These are phyloP conservation scores for Styphnolobium japonicum DNA, from an alignment of 306 rosid genomes.

Conservation along the genomic window DNA sequence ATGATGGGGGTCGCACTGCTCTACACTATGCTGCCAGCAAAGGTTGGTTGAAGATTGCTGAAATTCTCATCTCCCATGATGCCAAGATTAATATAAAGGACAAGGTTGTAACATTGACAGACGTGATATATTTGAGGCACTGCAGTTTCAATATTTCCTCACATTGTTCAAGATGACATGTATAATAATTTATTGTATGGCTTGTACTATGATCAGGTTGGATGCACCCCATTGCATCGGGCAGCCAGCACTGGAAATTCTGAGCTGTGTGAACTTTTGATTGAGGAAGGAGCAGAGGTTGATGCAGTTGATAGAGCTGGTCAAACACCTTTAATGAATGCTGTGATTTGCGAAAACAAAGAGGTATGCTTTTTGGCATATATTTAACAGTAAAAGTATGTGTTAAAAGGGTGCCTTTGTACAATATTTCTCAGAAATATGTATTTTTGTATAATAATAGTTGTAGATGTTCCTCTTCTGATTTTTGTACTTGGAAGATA, in stretches of 20 bases:
- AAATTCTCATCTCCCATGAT: constrained; percentile 62
- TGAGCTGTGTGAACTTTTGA: constrained; percentile 74
- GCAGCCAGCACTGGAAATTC: constrained; percentile 90
- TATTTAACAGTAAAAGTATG: neutral
- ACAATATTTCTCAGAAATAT: neutral
- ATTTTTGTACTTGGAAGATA: neutral
- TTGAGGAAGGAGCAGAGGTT: constrained; percentile 97
- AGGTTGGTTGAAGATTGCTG: constrained; percentile 80
- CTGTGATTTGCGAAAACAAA: constrained; percentile 73
- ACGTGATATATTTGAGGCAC: constrained; percentile 3
- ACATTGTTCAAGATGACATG: constrained; percentile 6
- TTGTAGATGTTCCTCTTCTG: neutral
- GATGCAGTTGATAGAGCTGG: constrained; percentile 76
- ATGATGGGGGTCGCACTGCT: constrained; percentile 78
- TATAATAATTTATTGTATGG: neutral
- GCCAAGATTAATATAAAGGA: constrained; percentile 76
- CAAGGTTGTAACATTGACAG: constrained; percentile 55
- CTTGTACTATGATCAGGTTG: constrained; percentile 52
- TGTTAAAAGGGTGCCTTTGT: neutral
- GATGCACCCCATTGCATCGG: constrained; percentile 92
- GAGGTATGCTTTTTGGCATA: constrained; percentile 51
- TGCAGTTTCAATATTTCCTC: constrained; percentile 8
- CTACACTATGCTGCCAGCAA: constrained; percentile 96
- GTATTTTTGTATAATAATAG: neutral
- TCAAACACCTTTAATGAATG: constrained; percentile 85